Evolutionary conservation across 2,329 filamentous ascomycete genomes (phyloP), one percentile per base, ranked within the genome.

Genomic region (Monosporascus cannonballus): DNA sequence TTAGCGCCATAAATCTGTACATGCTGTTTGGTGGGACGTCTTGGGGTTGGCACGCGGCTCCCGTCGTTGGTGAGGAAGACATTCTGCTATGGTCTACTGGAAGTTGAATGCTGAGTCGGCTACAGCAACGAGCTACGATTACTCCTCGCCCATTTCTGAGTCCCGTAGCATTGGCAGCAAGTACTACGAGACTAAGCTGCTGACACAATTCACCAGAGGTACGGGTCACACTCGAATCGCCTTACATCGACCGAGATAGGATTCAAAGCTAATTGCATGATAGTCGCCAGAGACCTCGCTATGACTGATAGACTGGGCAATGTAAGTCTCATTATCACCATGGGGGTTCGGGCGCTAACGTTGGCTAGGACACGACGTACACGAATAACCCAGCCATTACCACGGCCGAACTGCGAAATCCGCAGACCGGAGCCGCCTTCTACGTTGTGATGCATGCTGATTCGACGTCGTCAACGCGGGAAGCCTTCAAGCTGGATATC

Each of bases 11-110:
- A 51, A 83, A 76, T 30, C 65, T 86, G 2, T 86, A 86, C 62
- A 86, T 86, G 81, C 68, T 83, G 49, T 86, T 77, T 50, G 83
- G 83, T 4, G 83, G 83, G 2, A 86, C 83, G 0, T 84, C 80
- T 56, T 85, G 81, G 81, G 83, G 82, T 5, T 77, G 76, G 47
- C 68, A 83, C 30, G 77, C 80, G 14, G 75, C 76, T 4, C 80
- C 83, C 0, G 76, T 80, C 1, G 80, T 81, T 17, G 59, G 60
- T 62, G 47, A 49, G 60, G 51, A 22, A 14, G 9, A 6, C 11
- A 17, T 14, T 6, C 4, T 6, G 3, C 7, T 38, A 24, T 15
- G 30, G 38, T 3, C 6, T 38, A 5, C 30, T 7, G 14, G 41
- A 3, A 38, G 30, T 4, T 34, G 30, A 34, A 14, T 34, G 30